Percentiles rank a stretch among this genome's conserved stretches.
Evolutionary conservation across 331 rosid species (phyloP).

Genomic region (Prunus yedoensis): DNA sequence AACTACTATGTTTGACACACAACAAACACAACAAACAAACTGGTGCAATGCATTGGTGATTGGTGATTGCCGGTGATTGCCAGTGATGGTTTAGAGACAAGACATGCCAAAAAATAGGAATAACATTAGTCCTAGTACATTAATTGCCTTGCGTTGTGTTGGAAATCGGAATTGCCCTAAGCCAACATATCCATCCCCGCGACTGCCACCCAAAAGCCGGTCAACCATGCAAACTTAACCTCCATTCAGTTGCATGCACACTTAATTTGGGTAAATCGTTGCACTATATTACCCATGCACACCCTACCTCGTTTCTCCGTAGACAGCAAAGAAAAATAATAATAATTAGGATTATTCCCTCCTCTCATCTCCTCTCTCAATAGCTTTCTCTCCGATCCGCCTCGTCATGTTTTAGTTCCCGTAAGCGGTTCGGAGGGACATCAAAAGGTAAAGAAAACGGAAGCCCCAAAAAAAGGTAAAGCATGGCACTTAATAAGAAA

Average conservation of each 20-base stretch:
- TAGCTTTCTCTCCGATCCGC: not conserved
- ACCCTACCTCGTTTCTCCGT: not conserved
- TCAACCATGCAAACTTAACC: constrained; percentile 9
- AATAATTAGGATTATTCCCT: not conserved
- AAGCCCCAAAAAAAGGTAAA: not conserved
- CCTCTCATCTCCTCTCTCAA: constrained; percentile 2
- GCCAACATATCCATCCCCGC: not conserved
- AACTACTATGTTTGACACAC: not conserved
- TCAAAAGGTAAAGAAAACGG: not conserved
- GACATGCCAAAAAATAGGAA: not conserved
- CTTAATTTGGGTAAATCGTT: not conserved
- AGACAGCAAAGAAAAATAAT: not conserved
- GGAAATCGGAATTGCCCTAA: not conserved
- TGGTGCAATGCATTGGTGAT: not conserved
- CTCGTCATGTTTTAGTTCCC: not conserved
- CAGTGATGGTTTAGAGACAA: not conserved
- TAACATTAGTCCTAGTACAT: too few species aligned
- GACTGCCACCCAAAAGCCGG: not conserved
- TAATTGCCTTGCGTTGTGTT: not conserved
- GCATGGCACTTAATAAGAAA: constrained; percentile 34
- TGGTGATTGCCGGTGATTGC: too few species aligned
- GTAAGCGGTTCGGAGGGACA: constrained; percentile 11
- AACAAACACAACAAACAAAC: not conserved
- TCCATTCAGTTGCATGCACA: not conserved
- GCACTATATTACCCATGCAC: not conserved